Evolutionary conservation across 108 stramenopile genomes (phyloP), one percentile per base, ranked within the genome.

Genomic region (Discostella stelligeroides): DNA sequence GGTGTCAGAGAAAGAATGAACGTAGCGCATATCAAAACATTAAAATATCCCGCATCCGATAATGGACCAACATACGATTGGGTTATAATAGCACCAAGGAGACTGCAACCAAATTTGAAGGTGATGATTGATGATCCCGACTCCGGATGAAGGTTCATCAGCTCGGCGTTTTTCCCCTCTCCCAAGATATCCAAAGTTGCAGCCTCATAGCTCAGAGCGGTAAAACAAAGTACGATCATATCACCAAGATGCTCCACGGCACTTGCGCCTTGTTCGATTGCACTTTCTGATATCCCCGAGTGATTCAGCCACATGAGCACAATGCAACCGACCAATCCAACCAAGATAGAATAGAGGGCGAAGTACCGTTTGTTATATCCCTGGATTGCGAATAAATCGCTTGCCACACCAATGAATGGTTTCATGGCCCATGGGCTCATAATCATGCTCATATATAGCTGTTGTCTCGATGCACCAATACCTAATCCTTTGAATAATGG

Each of bases 391-490:
- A n/a, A n/a, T n/a, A 79, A 63, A 63, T 79, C 78, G 51, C 61
- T 64, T 7, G 73, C 73, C 50, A 80, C 79, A 4, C 79, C 79
- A 59, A 80, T 80, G 48, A 80, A 80, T 15, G 79, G 79, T 51
- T 80, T 80, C 79, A 80, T 80, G n/a, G n/a, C n/a, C n/a, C n/a
- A n/a, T n/a, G n/a, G n/a, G n/a, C n/a, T n/a, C n/a, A n/a, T n/a
- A n/a, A n/a, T n/a, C n/a, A n/a, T n/a, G n/a, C n/a, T n/a, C n/a
- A n/a, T n/a, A n/a, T n/a, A n/a, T n/a, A n/a, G n/a, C n/a, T n/a
- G n/a, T n/a, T n/a, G n/a, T n/a, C n/a, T n/a, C n/a, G n/a, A n/a
- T n/a, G n/a, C n/a, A 0, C 51, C 56, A 46, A 80, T 69, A 9
- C 73, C 79, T 41, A 80, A 41, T 43, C 68, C 67, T 27, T 80